Conservation (phyloP, 768 basidiomycete genomes). For the Suillus spraguei region DNA sequence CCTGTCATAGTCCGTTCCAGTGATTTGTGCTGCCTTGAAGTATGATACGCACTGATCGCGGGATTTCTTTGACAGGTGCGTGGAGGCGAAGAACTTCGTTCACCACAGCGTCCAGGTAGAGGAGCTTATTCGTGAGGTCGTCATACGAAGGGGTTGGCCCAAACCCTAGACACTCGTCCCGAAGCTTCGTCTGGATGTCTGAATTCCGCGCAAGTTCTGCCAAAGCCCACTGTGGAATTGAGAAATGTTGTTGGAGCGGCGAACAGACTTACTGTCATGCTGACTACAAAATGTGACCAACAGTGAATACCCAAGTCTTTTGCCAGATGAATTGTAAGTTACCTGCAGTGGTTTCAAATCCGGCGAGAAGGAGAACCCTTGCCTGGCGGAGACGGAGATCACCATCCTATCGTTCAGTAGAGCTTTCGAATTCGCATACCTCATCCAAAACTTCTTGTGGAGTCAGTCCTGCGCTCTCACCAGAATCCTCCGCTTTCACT, state of each 20-base stretch:
- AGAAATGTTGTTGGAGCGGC: neutral
- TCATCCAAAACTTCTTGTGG: neutral
- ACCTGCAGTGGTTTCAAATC: slow-evolving; percentile 29
- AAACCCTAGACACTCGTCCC: slow-evolving; percentile 30
- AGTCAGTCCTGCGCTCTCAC: neutral
- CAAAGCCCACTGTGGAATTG: slow-evolving; percentile 35
- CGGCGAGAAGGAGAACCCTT: slow-evolving; percentile 17
- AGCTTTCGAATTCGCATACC: neutral
- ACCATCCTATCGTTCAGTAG: neutral
- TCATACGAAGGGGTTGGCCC: slow-evolving; percentile 40
- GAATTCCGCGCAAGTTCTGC: slow-evolving; percentile 30
- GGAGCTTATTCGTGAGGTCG: slow-evolving; percentile 37
- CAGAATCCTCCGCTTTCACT: slow-evolving; percentile 5
- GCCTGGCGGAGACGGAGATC: slow-evolving; percentile 11
- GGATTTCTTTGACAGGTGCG: slow-evolving; percentile 33
- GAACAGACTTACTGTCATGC: slow-evolving; percentile 12
- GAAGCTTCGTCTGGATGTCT: slow-evolving; percentile 28
- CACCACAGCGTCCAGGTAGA: slow-evolving; percentile 45
- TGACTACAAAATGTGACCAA: slow-evolving; percentile 1
- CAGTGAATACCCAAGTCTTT: neutral
- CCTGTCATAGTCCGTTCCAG: slow-evolving; percentile 25
- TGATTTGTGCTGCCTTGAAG: neutral
- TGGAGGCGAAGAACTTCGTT: slow-evolving; percentile 43
- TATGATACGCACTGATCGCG: slow-evolving; percentile 32
- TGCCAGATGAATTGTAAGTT: slow-evolving; percentile 7